A percentile compares a stretch with the other conserved stretches of the same genome.
These are phyloP conservation scores for Chlorophyllum brunneum DNA, from an alignment of 768 basidiomycete species.

Conservation along the genomic window DNA sequence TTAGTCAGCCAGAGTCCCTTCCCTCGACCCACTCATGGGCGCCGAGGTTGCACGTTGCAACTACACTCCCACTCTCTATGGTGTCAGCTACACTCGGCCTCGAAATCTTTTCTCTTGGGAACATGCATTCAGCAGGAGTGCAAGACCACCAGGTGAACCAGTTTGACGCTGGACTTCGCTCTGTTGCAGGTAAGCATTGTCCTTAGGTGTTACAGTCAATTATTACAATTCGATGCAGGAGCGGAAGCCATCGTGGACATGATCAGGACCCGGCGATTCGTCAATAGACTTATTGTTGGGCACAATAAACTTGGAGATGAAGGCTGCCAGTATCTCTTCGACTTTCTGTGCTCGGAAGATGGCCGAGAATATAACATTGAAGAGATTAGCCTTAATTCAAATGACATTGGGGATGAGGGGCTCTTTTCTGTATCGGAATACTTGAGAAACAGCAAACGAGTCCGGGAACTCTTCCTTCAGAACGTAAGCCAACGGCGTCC, in stretches of 20 bases:
- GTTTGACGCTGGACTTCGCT: conserved; percentile 4
- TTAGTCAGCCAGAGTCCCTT: too few species aligned
- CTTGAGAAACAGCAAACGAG: conserved; percentile 38
- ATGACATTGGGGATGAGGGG: conserved; percentile 51
- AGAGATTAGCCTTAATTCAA: conserved; percentile 57
- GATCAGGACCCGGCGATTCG: conserved; percentile 41
- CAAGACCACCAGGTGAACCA: conserved; percentile 6
- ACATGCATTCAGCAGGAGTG: not conserved
- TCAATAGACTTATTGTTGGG: conserved; percentile 52
- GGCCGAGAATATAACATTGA: conserved; percentile 43
- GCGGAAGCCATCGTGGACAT: conserved; percentile 44
- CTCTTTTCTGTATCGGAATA: conserved; percentile 52
- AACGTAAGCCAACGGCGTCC: conserved; percentile 37
- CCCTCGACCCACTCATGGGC: too few species aligned
- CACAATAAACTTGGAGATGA: conserved; percentile 55
- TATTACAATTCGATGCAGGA: conserved; percentile 29
- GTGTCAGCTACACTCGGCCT: not conserved
- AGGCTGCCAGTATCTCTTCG: conserved; percentile 52
- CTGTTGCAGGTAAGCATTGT: not conserved
- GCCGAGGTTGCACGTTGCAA: not conserved
- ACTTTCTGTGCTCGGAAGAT: conserved; percentile 45
- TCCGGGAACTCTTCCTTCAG: conserved; percentile 53
- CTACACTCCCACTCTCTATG: not conserved
- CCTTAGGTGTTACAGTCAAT: not conserved
- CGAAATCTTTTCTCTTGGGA: not conserved